Conservation (phyloP, 2,329 filamentous ascomycete species). For the Aspergillus brasiliensis region DNA sequence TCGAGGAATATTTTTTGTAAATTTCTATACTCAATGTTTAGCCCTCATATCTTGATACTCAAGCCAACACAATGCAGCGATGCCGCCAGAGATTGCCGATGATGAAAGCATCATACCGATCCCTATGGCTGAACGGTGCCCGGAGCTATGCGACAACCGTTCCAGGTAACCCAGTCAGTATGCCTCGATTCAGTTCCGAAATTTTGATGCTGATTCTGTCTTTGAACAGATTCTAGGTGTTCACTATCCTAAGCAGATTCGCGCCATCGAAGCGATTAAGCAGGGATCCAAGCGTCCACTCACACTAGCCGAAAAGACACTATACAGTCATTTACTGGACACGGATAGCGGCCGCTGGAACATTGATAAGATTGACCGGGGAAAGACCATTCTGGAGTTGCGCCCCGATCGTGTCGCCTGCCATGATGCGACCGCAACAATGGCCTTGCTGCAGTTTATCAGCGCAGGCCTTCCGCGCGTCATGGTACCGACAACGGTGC, state of each 20-base stretch:
- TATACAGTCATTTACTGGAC: slow-evolving; percentile 42
- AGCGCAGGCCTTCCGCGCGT: slow-evolving; percentile 44
- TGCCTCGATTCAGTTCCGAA: background rate
- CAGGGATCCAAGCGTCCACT: slow-evolving; percentile 26
- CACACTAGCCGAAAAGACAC: slow-evolving; percentile 43
- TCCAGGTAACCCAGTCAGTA: background rate
- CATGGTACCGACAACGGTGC: slow-evolving; percentile 43
- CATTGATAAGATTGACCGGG: slow-evolving; percentile 36
- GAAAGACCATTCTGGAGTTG: slow-evolving; percentile 41
- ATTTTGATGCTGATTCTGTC: background rate
- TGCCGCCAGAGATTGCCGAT: background rate
- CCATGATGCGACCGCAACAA: slow-evolving; percentile 48
- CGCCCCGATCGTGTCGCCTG: slow-evolving; percentile 46
- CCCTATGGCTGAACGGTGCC: background rate
- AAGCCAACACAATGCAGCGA: background rate
- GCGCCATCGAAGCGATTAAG: slow-evolving; percentile 10
- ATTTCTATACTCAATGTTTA: background rate
- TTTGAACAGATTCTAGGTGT: slow-evolving; percentile 1
- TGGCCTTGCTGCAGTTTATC: slow-evolving; percentile 49
- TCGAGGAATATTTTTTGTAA: background rate
- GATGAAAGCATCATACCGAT: background rate
- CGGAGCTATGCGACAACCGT: background rate
- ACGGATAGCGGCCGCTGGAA: slow-evolving; percentile 22
- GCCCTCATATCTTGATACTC: background rate
- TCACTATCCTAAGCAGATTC: slow-evolving; percentile 8